phyloP scores from a whole-genome alignment of 495 filamentous ascomycete species.

The Xanthoparmelia taractica region DNA sequence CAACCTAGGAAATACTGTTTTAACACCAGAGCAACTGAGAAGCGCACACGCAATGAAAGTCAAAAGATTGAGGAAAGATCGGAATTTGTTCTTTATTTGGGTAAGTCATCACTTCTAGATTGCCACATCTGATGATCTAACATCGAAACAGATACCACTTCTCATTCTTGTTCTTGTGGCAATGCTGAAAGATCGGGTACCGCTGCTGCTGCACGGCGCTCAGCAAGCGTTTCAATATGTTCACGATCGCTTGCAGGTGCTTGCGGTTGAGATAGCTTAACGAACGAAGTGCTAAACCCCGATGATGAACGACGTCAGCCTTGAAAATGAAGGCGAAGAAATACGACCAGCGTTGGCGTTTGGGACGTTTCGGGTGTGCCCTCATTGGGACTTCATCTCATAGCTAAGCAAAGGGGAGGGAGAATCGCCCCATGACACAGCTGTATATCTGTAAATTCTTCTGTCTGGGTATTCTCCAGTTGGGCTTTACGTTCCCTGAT shows the following conservation, averaged over 20 bases:
- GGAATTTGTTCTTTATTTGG: conserved; percentile 81
- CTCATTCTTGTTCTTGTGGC: conserved; percentile 56
- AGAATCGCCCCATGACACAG: neutral
- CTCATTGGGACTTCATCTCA: neutral
- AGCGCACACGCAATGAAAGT: conserved; percentile 66
- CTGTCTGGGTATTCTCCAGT: neutral
- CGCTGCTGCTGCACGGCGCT: conserved; percentile 7
- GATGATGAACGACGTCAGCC: conserved; percentile 10
- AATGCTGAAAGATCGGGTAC: conserved; percentile 40
- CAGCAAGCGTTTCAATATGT: conserved; percentile 8
- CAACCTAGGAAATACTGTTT: conserved; percentile 39
- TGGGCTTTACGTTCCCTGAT: neutral
- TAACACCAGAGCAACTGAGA: conserved; percentile 60
- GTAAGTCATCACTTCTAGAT: conserved; percentile 47
- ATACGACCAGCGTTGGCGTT: conserved; percentile 15
- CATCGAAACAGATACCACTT: conserved; percentile 43
- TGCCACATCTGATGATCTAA: conserved; percentile 25
- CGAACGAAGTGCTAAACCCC: neutral
- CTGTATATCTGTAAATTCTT: neutral
- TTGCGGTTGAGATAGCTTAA: conserved; percentile 1
- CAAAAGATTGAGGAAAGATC: conserved; percentile 65
- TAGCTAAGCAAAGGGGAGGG: neutral
- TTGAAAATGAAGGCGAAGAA: conserved; percentile 9
- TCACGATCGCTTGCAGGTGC: conserved; percentile 4
- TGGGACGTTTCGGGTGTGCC: neutral